A percentile compares a stretch with the other conserved stretches of the same genome.
These are phyloP conservation scores for Neurospora hispaniola DNA, from an alignment of 495 filamentous ascomycete genomes.

Conservation along the genomic window DNA sequence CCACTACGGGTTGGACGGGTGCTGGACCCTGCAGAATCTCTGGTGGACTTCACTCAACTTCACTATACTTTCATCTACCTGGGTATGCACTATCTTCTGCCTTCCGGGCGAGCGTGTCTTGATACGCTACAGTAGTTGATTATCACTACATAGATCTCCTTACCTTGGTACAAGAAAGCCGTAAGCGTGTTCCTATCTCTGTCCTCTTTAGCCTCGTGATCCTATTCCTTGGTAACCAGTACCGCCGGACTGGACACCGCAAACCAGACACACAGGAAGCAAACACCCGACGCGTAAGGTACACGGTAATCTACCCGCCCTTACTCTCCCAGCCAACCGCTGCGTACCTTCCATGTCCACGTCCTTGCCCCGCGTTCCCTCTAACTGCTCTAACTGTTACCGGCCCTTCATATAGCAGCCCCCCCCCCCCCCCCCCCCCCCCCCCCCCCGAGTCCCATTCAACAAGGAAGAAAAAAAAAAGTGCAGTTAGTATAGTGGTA, in stretches of 20 bases:
- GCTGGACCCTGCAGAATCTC: too few relatives aligned
- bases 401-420: neutral
- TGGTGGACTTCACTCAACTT: neutral
- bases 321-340: neutral
- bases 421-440: neutral
- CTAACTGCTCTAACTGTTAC: too few relatives aligned
- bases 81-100: neutral
- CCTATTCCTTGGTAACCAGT: neutral
- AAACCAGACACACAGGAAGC: neutral
- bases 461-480: neutral
- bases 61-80: neutral
- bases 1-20: too few relatives aligned
- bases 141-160: conserved; percentile 39
- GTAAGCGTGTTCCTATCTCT: too few relatives aligned
- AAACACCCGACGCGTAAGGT: neutral
- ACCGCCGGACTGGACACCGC: neutral
- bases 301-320: neutral
- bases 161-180: conserved; percentile 46
- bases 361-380: neutral
- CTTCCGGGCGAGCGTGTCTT: neutral
- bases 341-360: neutral
- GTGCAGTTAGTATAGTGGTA: neutral
- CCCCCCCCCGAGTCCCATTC: neutral
- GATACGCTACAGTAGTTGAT: neutral
- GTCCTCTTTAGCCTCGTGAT: too few relatives aligned